These are phyloP conservation scores for Sugiyamaella grinbergsii DNA, from an alignment of 1,139 yeast species.

Conservation along the genomic window DNA sequence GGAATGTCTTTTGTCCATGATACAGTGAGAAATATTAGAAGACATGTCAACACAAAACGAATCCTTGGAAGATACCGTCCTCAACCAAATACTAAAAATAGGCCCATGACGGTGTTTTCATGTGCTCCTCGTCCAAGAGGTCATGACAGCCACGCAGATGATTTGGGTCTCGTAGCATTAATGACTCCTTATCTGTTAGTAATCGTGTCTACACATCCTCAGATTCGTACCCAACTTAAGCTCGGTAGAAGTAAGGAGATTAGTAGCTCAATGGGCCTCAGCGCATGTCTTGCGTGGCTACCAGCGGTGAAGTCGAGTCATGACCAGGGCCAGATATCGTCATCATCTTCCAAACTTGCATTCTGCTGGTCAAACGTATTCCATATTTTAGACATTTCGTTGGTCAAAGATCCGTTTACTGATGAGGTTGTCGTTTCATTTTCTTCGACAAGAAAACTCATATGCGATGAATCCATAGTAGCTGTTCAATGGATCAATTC, in stretches of 20 bases:
- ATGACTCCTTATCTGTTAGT: constrained; percentile 56
- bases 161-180: constrained; percentile 61
- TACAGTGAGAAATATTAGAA: constrained; percentile 54
- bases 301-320: constrained; percentile 44
- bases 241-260: constrained; percentile 50
- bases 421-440: constrained; percentile 44
- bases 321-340: not conserved
- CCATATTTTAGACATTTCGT: constrained; percentile 56
- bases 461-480: constrained; percentile 51
- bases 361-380: constrained; percentile 66
- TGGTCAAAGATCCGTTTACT: constrained; percentile 47
- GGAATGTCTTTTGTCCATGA: constrained; percentile 66
- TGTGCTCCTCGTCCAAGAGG: constrained; percentile 59
- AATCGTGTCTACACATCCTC: constrained; percentile 59
- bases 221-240: constrained; percentile 56
- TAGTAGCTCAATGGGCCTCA: constrained; percentile 42
- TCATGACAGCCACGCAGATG: constrained; percentile 51
- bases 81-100: constrained; percentile 23
- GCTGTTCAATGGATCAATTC: constrained; percentile 63
- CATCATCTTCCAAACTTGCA: constrained; percentile 48
- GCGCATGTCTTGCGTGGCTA: constrained; percentile 63
- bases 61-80: constrained; percentile 54
- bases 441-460: constrained; percentile 51
- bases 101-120: constrained; percentile 44
- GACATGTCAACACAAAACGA: constrained; percentile 52